Evolutionary conservation across 352 stramenopile genomes (phyloP).

Genomic region (Pythium folliculosum): DNA sequence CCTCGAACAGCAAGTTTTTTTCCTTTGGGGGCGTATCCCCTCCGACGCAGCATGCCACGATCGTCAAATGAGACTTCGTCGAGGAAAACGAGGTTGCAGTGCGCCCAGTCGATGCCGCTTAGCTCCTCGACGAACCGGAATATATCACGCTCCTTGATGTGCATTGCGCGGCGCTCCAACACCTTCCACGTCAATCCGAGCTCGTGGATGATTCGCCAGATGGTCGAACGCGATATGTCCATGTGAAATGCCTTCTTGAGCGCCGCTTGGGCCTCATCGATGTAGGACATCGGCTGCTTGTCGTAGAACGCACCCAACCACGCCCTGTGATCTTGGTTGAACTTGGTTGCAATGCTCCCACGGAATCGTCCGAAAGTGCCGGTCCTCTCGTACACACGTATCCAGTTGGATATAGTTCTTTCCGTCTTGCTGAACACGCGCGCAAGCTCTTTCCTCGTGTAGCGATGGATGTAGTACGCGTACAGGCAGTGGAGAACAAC

Average conservation of each 20-base stretch:
- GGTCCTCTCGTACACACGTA: slow-evolving; percentile 21
- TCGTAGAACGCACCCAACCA: slow-evolving; percentile 11
- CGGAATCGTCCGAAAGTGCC: slow-evolving; percentile 23
- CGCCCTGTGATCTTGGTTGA: slow-evolving; percentile 14
- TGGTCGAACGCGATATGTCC: background rate
- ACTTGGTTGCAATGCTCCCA: background rate
- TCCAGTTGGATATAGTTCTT: slow-evolving; percentile 30
- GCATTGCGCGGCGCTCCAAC: slow-evolving; percentile 30
- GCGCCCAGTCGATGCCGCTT: slow-evolving; percentile 20
- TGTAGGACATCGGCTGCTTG: slow-evolving; percentile 2
- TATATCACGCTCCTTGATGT: slow-evolving; percentile 27
- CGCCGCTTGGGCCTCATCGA: slow-evolving; percentile 10
- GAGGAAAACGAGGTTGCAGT: slow-evolving; percentile 13
- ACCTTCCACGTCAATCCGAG: slow-evolving; percentile 33
- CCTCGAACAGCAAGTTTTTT: slow-evolving; percentile 28
- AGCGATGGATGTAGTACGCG: slow-evolving; percentile 24
- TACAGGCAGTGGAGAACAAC: slow-evolving; percentile 34
- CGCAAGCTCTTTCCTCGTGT: slow-evolving; percentile 17
- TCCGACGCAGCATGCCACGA: slow-evolving; percentile 31
- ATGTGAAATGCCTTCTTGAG: slow-evolving; percentile 10
- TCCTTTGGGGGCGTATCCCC: slow-evolving; percentile 28
- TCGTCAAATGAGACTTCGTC: slow-evolving; percentile 39
- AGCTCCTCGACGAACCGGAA: slow-evolving; percentile 32
- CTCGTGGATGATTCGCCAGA: slow-evolving; percentile 23
- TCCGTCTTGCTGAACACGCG: slow-evolving; percentile 30